Conservation (phyloP, 2,329 filamentous ascomycete genomes). For the Diaporthe velutina region DNA sequence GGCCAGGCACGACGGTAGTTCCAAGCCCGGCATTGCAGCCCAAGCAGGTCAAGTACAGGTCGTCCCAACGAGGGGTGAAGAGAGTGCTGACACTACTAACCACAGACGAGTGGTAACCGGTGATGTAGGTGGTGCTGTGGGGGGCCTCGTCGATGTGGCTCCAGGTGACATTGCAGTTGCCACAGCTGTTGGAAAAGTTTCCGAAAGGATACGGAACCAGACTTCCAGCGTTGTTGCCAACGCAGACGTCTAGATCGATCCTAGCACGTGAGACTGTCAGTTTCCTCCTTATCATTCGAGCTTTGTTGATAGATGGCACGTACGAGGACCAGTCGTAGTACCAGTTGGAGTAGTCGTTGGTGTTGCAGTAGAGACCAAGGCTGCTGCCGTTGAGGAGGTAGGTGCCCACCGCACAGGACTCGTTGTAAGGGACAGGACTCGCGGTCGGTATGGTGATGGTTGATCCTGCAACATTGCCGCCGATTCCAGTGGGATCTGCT, state of each 20-base stretch:
- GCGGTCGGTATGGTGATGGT: slow-evolving; percentile 25
- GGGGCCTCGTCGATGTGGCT: slow-evolving; percentile 45
- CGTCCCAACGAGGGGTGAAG: slow-evolving; percentile 33
- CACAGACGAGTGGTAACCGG: slow-evolving; percentile 36
- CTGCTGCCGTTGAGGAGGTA: slow-evolving; percentile 48
- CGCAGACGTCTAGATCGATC: slow-evolving; percentile 52
- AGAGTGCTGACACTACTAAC: slow-evolving; percentile 47
- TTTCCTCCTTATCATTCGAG: neutral
- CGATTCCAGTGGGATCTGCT: slow-evolving; percentile 11
- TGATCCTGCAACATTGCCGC: slow-evolving; percentile 20
- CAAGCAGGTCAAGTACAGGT: slow-evolving; percentile 29
- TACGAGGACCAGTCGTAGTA: slow-evolving; percentile 57
- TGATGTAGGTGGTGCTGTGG: slow-evolving; percentile 45
- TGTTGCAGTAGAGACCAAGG: slow-evolving; percentile 57
- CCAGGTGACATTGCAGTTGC: slow-evolving; percentile 44
- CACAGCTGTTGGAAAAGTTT: slow-evolving; percentile 47
- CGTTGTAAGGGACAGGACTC: slow-evolving; percentile 27
- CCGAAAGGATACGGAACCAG: slow-evolving; percentile 42
- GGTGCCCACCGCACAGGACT: slow-evolving; percentile 53
- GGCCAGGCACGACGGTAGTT: neutral
- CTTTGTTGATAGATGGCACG: slow-evolving; percentile 12
- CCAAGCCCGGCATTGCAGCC: slow-evolving; percentile 16
- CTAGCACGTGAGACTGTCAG: slow-evolving; percentile 42
- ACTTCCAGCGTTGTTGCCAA: slow-evolving; percentile 45
- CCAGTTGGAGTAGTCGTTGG: slow-evolving; percentile 49